Evolutionary conservation across 1,284 basidiomycete species (phyloP), one percentile per base, ranked within the genome.

Genomic region (Ceratobasidium sp.): DNA sequence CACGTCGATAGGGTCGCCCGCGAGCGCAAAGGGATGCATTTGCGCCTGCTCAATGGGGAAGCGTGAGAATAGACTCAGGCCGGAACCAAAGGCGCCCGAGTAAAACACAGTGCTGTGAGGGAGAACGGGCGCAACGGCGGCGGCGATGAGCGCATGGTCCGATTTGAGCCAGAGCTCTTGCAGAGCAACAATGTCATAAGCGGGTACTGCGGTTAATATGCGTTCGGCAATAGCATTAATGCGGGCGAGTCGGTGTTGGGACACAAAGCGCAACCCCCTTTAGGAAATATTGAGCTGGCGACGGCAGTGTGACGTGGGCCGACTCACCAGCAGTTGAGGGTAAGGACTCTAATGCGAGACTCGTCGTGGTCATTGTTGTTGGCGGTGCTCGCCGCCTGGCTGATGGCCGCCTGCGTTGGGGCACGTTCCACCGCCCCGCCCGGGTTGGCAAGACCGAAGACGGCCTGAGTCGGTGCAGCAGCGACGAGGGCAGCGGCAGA

Each of bases 81-180:
- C 98, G 43, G 96, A 92, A 8, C 98, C 98, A 29, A 99, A 87
- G 9, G 96, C 96, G 75, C 96, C 98, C 96, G 94, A 96, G 80
- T 95, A 94, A 84, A 98, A 99, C 85, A 94, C 97, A 80, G 95
- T 94, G 73, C 93, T 86, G 80, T 93, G 87, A 0, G 92, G 92
- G 14, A 96, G 84, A 51, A 83, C 83, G 49, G 85, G 83, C 11
- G 85, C 80, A 1, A 96, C 86, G 48, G 86, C 86, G 46, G 87
- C 82, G 48, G 90, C 87, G 54, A 99, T 85, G 62, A 87, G 85
- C 76, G 93, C 88, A 81, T 91, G 98, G 84, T 98, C 96, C 22
- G 90, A 85, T 78, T 92, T 90, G 43, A 98, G 92, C 98, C 98
- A 99, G 34, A 98, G 84, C 83, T 99, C 98, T 81, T 99, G 98